Percentiles rank a stretch among this genome's conserved stretches.
Conservation (phyloP, 331 rosid species). For the Spiraea crenata region DNA sequence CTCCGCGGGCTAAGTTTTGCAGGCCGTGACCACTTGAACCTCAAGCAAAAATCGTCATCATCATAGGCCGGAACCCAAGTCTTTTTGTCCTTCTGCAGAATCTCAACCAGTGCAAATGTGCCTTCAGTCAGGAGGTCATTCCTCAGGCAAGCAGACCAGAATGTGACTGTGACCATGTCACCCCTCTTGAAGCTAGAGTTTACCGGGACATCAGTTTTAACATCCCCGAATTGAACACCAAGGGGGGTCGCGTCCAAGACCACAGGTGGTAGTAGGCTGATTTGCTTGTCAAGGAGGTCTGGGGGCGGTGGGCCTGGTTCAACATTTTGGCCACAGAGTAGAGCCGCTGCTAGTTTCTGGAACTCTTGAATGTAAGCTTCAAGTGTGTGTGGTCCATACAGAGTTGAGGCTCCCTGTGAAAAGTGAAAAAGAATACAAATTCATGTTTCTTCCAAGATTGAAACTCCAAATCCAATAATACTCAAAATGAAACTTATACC, state of each 20-base stretch:
- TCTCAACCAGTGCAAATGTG: slow-evolving; percentile 29
- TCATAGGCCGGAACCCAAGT: slow-evolving; percentile 29
- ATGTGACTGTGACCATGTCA: slow-evolving; percentile 14
- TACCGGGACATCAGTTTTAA: slow-evolving; percentile 3
- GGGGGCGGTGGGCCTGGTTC: slow-evolving; percentile 26
- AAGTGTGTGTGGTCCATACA: slow-evolving; percentile 29
- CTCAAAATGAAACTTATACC: not conserved
- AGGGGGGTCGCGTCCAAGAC: slow-evolving; percentile 17
- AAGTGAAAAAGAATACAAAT: not conserved
- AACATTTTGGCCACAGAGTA: not conserved
- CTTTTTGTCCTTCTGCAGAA: slow-evolving; percentile 1
- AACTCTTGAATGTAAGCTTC: slow-evolving; percentile 31
- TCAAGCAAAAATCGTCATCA: slow-evolving; percentile 26
- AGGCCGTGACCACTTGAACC: slow-evolving; percentile 25
- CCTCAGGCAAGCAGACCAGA: slow-evolving; percentile 33
- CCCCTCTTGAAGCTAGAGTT: slow-evolving; percentile 21
- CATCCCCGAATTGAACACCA: slow-evolving; percentile 25
- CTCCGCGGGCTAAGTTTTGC: slow-evolving; percentile 25
- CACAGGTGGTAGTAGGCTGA: slow-evolving; percentile 27
- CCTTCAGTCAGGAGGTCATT: slow-evolving; percentile 28
- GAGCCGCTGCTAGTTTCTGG: slow-evolving; percentile 26
- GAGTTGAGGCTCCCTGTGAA: slow-evolving; percentile 29
- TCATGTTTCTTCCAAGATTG: too few species aligned
- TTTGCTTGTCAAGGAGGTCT: slow-evolving; percentile 22
- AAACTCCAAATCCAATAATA: too few species aligned